These are phyloP conservation scores for Pythium aquatile DNA, from an alignment of 352 stramenopile species.

Conservation along the genomic window DNA sequence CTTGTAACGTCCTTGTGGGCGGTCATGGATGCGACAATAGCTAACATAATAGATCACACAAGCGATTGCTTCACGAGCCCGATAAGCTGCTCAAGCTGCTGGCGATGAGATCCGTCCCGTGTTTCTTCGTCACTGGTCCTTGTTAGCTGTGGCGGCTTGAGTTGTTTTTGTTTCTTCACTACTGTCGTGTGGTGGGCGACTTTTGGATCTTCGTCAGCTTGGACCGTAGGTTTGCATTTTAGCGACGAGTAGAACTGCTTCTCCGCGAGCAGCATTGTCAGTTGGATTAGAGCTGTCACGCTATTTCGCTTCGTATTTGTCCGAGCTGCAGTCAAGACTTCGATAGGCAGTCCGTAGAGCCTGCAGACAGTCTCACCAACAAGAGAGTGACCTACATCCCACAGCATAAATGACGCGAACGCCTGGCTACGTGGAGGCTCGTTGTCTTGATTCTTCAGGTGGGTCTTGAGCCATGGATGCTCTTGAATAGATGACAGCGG, in stretches of 20 bases:
- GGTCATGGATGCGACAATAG: constrained; percentile 43
- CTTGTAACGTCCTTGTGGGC: constrained; percentile 64
- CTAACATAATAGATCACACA: background rate
- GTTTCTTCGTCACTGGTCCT: background rate
- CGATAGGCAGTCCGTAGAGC: constrained; percentile 21
- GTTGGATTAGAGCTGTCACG: constrained; percentile 23
- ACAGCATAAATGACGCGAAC: constrained; percentile 23
- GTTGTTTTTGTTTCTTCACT: constrained; percentile 5
- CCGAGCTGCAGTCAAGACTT: background rate
- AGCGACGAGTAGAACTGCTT: constrained; percentile 12
- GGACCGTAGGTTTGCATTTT: background rate
- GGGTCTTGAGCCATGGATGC: constrained; percentile 41
- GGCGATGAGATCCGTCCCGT: background rate
- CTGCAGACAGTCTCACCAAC: constrained; percentile 24
- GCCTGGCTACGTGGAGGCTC: background rate
- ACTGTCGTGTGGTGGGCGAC: background rate
- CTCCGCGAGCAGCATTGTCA: constrained; percentile 23
- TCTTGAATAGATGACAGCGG: constrained; percentile 31
- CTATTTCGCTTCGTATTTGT: constrained; percentile 15
- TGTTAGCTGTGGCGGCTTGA: background rate
- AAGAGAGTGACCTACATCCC: constrained; percentile 17
- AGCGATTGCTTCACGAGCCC: constrained; percentile 43
- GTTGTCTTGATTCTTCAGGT: background rate
- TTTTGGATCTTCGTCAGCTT: constrained; percentile 5
- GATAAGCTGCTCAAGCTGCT: constrained; percentile 56